These are phyloP conservation scores for Gossypium longicalyx DNA, from an alignment of 345 rosid species.

Conservation along the genomic window DNA sequence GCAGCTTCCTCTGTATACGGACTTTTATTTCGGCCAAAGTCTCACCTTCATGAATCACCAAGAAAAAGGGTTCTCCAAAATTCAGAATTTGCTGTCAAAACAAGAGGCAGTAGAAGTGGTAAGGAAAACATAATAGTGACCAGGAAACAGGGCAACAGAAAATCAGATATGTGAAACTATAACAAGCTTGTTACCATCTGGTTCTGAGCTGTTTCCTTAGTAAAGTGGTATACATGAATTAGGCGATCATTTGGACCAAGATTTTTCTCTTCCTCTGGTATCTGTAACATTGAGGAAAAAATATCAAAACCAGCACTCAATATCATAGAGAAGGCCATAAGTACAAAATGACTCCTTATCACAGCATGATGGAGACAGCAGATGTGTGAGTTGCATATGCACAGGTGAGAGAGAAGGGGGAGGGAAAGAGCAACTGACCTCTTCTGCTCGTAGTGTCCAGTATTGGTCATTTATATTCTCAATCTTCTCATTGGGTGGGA, in stretches of 20 bases:
- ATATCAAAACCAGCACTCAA: background rate
- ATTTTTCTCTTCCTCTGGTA: slow-evolving; percentile 93
- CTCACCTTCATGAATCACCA: slow-evolving; percentile 89
- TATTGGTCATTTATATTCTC: slow-evolving; percentile 91
- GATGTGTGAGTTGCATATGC: background rate
- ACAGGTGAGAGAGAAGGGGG: background rate
- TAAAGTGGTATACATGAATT: slow-evolving; percentile 88
- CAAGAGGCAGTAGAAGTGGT: slow-evolving; percentile 5
- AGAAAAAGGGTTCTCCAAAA: slow-evolving; percentile 96
- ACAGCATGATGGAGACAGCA: background rate
- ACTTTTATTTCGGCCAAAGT: slow-evolving; percentile 71
- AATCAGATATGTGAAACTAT: background rate
- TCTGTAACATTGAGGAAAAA: slow-evolving; percentile 33
- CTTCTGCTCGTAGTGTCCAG: slow-evolving; percentile 97
- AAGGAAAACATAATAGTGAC: slow-evolving; percentile 5
- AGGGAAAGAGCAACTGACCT: slow-evolving; percentile 40
- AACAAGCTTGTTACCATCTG: slow-evolving; percentile 40
- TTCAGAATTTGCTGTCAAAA: slow-evolving; percentile 73
- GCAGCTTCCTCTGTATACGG: slow-evolving; percentile 86
- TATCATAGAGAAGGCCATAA: background rate
- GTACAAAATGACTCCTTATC: background rate
- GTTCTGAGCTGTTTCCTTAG: slow-evolving; percentile 70
- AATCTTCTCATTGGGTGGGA: slow-evolving; percentile 75
- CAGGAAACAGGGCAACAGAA: background rate
- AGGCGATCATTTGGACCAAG: slow-evolving; percentile 87